Conservation (phyloP, 139 green algal species). For the Astrephomene gubernaculifera region DNA sequence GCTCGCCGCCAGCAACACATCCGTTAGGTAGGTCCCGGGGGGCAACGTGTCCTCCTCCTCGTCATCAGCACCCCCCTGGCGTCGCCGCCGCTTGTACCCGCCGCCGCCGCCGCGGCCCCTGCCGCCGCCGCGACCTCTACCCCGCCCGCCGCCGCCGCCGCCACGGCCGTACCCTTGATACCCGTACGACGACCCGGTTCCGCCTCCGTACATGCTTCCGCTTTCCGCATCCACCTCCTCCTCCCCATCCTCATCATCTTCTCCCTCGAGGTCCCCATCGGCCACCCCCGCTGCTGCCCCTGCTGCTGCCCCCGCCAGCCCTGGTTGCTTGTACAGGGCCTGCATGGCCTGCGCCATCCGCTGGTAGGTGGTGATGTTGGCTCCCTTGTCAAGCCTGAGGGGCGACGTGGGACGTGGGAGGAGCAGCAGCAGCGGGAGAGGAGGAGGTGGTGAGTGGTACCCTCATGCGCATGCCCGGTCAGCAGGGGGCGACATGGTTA, state of each 20-base stretch:
- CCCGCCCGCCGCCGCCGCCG: not conserved
- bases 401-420: too few relatives aligned
- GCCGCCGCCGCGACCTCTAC: not conserved
- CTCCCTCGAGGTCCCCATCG: not conserved
- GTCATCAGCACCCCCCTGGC: not conserved
- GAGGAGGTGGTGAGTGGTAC: too few relatives aligned
- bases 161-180: not conserved
- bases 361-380: conserved; percentile 54
- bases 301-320: not conserved
- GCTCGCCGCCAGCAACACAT: conserved; percentile 18
- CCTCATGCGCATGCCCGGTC: too few relatives aligned
- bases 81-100: conserved; percentile 14
- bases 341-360: conserved; percentile 48
- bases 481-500: too few relatives aligned
- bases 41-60: conserved; percentile 47
- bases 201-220: too few relatives aligned
- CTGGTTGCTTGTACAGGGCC: conserved; percentile 45
- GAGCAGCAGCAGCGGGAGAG: not conserved
- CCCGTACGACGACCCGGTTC: too few relatives aligned
- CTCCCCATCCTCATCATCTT: not conserved
- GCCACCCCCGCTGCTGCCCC: not conserved
- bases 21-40: not conserved
- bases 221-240: too few relatives aligned
- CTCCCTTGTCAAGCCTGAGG: conserved; percentile 55
- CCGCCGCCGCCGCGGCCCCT: not conserved